A percentile compares a stretch with the other conserved stretches of the same genome.
Evolutionary conservation across 2,329 filamentous ascomycete species (phyloP).

Genomic region (Beauveria medogensis): DNA sequence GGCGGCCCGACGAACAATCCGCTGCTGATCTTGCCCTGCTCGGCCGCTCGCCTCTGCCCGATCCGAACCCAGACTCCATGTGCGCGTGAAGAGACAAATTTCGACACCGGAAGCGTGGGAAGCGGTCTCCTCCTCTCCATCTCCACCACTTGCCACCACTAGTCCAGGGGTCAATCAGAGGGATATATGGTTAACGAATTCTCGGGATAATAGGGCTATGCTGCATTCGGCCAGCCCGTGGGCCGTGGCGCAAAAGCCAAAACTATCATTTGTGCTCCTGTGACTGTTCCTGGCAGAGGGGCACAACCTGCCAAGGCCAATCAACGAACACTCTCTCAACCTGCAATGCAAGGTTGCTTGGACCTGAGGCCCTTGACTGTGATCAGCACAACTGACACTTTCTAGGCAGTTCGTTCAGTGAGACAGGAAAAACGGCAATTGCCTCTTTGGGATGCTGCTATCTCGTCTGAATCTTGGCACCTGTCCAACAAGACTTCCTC

Average conservation of each 20-base stretch:
- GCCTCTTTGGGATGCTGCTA: neutral
- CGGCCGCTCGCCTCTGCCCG: neutral
- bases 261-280: neutral
- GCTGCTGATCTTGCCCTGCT: constrained; percentile 2
- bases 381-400: neutral
- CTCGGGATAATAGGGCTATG: neutral
- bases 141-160: neutral
- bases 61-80: constrained; percentile 6
- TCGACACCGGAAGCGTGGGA: neutral
- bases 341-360: neutral
- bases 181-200: no score
- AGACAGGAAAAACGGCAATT: neutral
- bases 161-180: neutral
- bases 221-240: neutral
- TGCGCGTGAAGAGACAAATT: neutral
- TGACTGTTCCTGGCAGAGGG: neutral
- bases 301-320: neutral
- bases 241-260: neutral
- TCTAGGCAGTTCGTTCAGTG: neutral
- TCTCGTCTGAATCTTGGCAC: neutral
- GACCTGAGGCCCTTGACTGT: neutral
- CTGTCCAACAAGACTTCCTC: neutral
- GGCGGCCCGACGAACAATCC: neutral
- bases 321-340: neutral
- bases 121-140: neutral